These are phyloP conservation scores for Colletotrichum musae DNA, from an alignment of 2,329 filamentous ascomycete species.

Conservation along the genomic window DNA sequence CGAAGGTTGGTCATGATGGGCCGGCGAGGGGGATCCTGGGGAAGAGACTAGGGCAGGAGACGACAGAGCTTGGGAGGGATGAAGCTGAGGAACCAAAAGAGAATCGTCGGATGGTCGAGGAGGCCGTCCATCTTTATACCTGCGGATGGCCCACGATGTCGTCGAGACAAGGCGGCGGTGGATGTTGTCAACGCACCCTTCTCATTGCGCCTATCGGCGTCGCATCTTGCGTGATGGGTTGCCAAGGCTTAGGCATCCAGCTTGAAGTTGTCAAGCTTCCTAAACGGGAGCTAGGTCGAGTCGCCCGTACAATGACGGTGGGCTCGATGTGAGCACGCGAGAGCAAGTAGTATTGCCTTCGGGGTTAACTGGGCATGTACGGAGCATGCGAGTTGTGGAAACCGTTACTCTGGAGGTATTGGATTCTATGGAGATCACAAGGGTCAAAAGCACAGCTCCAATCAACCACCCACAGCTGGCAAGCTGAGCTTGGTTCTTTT, in stretches of 20 bases:
- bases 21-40: slow-evolving; percentile 18
- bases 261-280: slow-evolving; percentile 37
- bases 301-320: slow-evolving; percentile 28
- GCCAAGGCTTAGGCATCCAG: slow-evolving; percentile 27
- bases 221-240: slow-evolving; percentile 38
- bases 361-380: too few relatives aligned
- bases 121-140: slow-evolving; percentile 27
- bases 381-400: neutral
- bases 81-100: slow-evolving; percentile 19
- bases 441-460: neutral
- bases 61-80: slow-evolving; percentile 22
- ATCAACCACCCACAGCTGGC: neutral
- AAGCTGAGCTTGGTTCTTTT: slow-evolving; percentile 19
- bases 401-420: slow-evolving; percentile 5
- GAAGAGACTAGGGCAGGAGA: slow-evolving; percentile 10
- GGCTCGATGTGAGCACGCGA: slow-evolving; percentile 12
- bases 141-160: neutral
- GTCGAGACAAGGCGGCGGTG: neutral
- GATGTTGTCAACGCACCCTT: slow-evolving; percentile 5
- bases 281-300: slow-evolving; percentile 29
- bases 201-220: slow-evolving; percentile 26
- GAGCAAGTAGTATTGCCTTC: neutral
- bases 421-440: neutral
- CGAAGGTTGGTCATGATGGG: slow-evolving; percentile 49
- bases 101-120: neutral